Conservation (phyloP, 2,329 filamentous ascomycete genomes). For the Fusarium solani-melongenae region DNA sequence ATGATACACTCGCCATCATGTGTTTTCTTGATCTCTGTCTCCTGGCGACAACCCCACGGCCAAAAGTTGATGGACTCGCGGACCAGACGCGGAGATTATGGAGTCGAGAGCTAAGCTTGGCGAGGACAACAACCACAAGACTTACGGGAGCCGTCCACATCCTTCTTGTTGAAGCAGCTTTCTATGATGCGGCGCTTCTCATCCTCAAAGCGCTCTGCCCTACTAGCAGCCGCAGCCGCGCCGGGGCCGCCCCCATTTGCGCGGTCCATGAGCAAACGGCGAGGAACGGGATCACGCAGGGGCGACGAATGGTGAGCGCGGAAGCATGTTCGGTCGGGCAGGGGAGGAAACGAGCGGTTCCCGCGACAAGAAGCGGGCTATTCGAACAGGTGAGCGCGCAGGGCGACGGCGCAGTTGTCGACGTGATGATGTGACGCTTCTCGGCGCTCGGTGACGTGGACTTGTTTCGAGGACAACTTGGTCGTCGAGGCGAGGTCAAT, state of each 20-base stretch:
- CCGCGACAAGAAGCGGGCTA: neutral
- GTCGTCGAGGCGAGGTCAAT: slow-evolving; percentile 38
- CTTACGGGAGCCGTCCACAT: slow-evolving; percentile 86
- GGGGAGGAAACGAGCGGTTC: slow-evolving; percentile 1
- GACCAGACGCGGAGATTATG: neutral
- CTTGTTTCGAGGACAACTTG: slow-evolving; percentile 32
- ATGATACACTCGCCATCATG: neutral
- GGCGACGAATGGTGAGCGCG: slow-evolving; percentile 40
- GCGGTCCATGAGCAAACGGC: slow-evolving; percentile 51
- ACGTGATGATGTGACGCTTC: slow-evolving; percentile 5
- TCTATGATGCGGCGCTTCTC: slow-evolving; percentile 95
- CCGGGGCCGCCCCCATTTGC: slow-evolving; percentile 51
- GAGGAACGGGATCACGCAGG: slow-evolving; percentile 37
- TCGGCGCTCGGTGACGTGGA: slow-evolving; percentile 10
- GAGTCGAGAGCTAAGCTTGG: neutral
- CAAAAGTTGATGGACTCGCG: neutral
- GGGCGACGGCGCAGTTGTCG: neutral
- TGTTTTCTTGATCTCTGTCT: neutral
- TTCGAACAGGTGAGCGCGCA: slow-evolving; percentile 9
- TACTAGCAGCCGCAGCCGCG: slow-evolving; percentile 49
- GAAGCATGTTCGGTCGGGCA: slow-evolving; percentile 43
- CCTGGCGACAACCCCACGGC: neutral
- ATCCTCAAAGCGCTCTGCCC: slow-evolving; percentile 92
- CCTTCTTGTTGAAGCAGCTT: slow-evolving; percentile 92
- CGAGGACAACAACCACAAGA: slow-evolving; percentile 42